Evolutionary conservation across 805 yeast species (phyloP).

Genomic region (Suhomyces xylopsoci): DNA sequence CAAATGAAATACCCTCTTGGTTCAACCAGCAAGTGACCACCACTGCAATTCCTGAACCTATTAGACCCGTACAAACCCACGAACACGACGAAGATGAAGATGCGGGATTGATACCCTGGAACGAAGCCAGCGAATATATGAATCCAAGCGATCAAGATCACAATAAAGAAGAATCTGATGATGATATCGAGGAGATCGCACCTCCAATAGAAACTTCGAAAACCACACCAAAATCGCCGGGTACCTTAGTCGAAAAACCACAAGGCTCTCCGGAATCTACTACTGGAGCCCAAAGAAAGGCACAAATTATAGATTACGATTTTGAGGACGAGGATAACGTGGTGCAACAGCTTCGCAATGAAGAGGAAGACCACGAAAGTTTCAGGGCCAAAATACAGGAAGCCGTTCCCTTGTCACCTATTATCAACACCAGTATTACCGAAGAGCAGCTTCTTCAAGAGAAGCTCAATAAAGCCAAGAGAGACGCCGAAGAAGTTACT

Average conservation of each 20-base stretch:
- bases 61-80: background rate
- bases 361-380: constrained; percentile 66
- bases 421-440: constrained; percentile 34
- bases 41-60: background rate
- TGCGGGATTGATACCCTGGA: constrained; percentile 42
- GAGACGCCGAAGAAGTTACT: constrained; percentile 92
- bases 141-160: constrained; percentile 9
- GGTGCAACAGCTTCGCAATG: constrained; percentile 59
- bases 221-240: background rate
- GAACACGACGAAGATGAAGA: constrained; percentile 2
- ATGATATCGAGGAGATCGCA: constrained; percentile 5
- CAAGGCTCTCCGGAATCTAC: background rate
- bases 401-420: constrained; percentile 14
- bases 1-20: constrained; percentile 25
- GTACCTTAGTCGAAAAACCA: background rate
- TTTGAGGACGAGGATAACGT: constrained; percentile 75
- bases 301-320: constrained; percentile 51
- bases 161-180: constrained; percentile 6
- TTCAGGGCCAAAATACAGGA: constrained; percentile 44
- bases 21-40: constrained; percentile 12
- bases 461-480: constrained; percentile 60
- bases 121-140: constrained; percentile 39
- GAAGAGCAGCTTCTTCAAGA: constrained; percentile 54
- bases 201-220: constrained; percentile 2
- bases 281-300: constrained; percentile 8